Evolutionary conservation across 1,139 yeast genomes (phyloP).

Genomic region (Suzukiozyma palmioleophila): DNA sequence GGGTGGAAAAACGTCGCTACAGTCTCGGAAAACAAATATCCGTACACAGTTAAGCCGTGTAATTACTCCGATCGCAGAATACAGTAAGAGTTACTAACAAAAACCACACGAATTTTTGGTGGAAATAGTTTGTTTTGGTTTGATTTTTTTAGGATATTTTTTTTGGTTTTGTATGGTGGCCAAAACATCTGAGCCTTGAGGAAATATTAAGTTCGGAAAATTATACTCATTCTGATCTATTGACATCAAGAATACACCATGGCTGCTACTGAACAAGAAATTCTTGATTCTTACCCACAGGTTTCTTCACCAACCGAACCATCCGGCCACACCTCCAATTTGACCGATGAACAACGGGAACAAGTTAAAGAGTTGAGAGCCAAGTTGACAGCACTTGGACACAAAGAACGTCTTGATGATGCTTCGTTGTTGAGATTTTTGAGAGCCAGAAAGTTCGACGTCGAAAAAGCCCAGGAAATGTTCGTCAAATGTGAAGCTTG

Average conservation of each 20-base stretch:
- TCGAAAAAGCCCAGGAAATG: constrained; percentile 77
- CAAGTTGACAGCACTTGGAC: constrained; percentile 60
- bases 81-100: too few species aligned
- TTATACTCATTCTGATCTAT: too few species aligned
- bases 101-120: too few species aligned
- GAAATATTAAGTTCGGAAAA: too few species aligned
- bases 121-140: not conserved
- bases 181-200: not conserved
- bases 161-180: not conserved
- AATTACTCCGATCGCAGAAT: too few species aligned
- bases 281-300: constrained; percentile 62
- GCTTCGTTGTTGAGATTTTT: constrained; percentile 86
- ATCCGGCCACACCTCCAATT: constrained; percentile 80
- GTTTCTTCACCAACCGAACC: constrained; percentile 51
- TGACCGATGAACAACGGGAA: constrained; percentile 64
- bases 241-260: constrained; percentile 3
- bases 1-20: too few species aligned
- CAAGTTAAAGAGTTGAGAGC: constrained; percentile 56
- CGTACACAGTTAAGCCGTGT: too few species aligned
- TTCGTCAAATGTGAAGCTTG: constrained; percentile 83
- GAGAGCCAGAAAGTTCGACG: constrained; percentile 92
- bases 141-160: not conserved
- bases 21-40: too few species aligned
- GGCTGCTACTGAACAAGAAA: constrained; percentile 21
- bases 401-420: constrained; percentile 74